A percentile compares a stretch with the other conserved stretches of the same genome.
Conservation (phyloP, 176 grass and related monocot genomes). For the Carex myosuroides region DNA sequence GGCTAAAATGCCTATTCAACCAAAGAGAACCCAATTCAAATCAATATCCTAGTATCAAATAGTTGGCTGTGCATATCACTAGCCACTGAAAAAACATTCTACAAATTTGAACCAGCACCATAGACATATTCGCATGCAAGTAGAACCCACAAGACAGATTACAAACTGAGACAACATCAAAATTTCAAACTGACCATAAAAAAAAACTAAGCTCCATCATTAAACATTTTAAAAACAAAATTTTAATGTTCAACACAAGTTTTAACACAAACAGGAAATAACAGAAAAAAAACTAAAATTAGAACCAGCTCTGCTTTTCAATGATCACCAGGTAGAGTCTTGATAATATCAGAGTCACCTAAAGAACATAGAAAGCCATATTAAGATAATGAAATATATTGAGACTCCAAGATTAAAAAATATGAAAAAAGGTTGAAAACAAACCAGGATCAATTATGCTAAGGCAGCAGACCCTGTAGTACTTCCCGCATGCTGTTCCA, state of each 20-base stretch:
- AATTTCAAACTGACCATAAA: background rate
- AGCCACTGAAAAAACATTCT: background rate
- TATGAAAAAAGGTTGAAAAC: background rate
- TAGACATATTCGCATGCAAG: background rate
- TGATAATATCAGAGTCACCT: constrained; percentile 99
- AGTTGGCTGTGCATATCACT: background rate
- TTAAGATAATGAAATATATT: background rate
- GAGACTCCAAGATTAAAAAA: background rate
- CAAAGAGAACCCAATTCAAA: background rate
- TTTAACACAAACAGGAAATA: constrained; percentile 8
- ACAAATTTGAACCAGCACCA: background rate
- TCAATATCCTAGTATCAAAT: background rate
- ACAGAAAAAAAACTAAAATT: constrained; percentile 22
- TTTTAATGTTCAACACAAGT: constrained; percentile 7
- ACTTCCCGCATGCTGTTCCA: constrained; percentile 90
- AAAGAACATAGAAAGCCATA: background rate
- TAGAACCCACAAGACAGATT: background rate
- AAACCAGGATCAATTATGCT: constrained; percentile 87
- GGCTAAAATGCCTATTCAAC: too few relatives aligned
- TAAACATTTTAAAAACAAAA: constrained; percentile 30
- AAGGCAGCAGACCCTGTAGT: constrained; percentile 88
- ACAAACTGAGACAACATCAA: background rate
- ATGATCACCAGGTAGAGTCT: constrained; percentile 47
- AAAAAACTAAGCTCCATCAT: constrained; percentile 5
- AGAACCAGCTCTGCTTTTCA: constrained; percentile 29